These are phyloP conservation scores for Ophiostoma triangulosporum DNA, from an alignment of 2,329 filamentous ascomycete genomes.

Conservation along the genomic window DNA sequence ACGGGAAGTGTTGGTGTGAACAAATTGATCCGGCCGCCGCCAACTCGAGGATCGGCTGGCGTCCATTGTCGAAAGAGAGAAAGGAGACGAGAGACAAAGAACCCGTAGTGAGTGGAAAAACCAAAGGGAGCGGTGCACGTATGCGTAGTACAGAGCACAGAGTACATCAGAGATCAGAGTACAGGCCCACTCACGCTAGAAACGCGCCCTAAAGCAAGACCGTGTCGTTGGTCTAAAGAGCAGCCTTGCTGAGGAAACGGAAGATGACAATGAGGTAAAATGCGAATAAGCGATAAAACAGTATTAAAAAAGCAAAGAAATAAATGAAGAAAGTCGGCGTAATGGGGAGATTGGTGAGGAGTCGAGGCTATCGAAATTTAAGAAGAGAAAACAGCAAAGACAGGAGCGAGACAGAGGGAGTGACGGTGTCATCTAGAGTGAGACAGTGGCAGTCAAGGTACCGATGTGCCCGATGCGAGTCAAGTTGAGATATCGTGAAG, in stretches of 20 bases:
- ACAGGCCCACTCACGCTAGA: constrained; percentile 7
- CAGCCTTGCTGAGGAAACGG: constrained; percentile 4
- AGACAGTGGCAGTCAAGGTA: neutral
- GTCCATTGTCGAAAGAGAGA: constrained; percentile 3
- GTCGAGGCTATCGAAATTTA: neutral
- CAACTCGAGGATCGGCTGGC: constrained; percentile 12
- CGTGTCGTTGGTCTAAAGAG: constrained; percentile 5
- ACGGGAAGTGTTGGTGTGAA: constrained; percentile 22
- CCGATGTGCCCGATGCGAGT: neutral
- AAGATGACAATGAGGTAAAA: neutral
- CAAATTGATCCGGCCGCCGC: constrained; percentile 25
- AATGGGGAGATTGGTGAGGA: neutral
- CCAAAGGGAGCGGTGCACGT: neutral
- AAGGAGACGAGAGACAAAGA: neutral
- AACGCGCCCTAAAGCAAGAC: neutral
- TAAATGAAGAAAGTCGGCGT: neutral
- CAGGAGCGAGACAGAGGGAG: neutral
- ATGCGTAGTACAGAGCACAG: neutral
- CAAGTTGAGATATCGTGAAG: too few species aligned
- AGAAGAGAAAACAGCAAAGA: constrained; percentile 1
- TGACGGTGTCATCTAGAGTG: neutral
- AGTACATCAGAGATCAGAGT: neutral
- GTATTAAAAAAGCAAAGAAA: neutral
- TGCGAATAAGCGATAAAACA: neutral
- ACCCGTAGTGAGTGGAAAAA: neutral